Evolutionary conservation across 495 filamentous ascomycete genomes (phyloP).

Genomic region (Hypomontagnella monticulosa): DNA sequence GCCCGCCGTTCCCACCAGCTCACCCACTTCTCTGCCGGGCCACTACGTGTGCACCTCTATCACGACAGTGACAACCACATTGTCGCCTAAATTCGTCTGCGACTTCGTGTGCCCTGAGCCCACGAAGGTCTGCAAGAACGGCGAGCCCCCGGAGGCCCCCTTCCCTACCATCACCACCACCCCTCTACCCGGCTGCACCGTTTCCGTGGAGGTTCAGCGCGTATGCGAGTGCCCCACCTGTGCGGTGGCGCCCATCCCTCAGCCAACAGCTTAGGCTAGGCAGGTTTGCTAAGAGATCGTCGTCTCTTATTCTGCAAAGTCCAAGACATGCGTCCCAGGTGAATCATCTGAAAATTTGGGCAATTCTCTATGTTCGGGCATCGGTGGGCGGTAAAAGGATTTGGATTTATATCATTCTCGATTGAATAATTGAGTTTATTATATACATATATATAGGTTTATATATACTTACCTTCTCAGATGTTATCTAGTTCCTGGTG

Average conservation of each 20-base stretch:
- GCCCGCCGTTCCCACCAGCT: conserved; percentile 5
- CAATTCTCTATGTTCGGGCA: too few species aligned
- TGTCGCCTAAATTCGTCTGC: not conserved
- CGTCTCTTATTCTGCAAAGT: not conserved
- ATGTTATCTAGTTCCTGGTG: too few species aligned
- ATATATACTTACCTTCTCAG: too few species aligned
- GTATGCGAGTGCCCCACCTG: conserved; percentile 16
- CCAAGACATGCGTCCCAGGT: too few species aligned
- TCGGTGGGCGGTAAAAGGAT: too few species aligned
- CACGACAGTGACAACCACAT: conserved; percentile 18
- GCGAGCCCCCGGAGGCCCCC: conserved; percentile 17
- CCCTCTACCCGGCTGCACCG: conserved; percentile 16
- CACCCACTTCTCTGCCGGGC: conserved; percentile 18
- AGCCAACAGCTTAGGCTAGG: not conserved
- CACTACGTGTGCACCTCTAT: conserved; percentile 19
- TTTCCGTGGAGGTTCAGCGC: not conserved
- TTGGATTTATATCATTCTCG: too few species aligned
- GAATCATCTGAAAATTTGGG: too few species aligned
- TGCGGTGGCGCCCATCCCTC: not conserved
- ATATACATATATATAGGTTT: too few species aligned
- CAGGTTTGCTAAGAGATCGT: not conserved
- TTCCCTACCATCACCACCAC: conserved; percentile 21
- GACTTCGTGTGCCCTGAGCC: conserved; percentile 4
- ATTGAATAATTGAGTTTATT: too few species aligned
- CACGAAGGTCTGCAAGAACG: conserved; percentile 12